Evolutionary conservation across 441 rosid genomes (phyloP).

Genomic region (Macaranga tanarius): DNA sequence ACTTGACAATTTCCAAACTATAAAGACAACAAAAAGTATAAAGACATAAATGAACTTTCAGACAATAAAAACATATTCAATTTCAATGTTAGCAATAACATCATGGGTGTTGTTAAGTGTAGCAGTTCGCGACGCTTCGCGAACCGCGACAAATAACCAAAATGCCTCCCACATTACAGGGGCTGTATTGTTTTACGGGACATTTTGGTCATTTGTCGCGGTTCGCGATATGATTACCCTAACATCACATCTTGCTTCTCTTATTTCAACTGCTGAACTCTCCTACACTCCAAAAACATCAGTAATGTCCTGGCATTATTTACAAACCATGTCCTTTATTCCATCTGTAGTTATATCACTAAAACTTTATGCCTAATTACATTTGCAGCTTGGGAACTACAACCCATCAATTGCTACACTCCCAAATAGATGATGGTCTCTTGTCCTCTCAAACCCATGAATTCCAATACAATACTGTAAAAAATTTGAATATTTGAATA

Average conservation of each 20-base stretch:
- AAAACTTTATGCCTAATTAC: slow-evolving; percentile 49
- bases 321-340: slow-evolving; percentile 45
- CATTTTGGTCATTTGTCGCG: too few relatives aligned
- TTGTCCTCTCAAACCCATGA: slow-evolving; percentile 18
- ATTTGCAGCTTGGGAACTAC: slow-evolving; percentile 44
- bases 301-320: slow-evolving; percentile 45
- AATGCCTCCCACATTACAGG: too few relatives aligned
- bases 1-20: too few relatives aligned
- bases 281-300: slow-evolving; percentile 35
- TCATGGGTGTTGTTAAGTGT: too few relatives aligned
- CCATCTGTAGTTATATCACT: slow-evolving; percentile 38
- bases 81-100: too few relatives aligned
- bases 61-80: too few relatives aligned
- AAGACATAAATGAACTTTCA: too few relatives aligned
- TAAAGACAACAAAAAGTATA: too few relatives aligned
- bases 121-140: too few relatives aligned
- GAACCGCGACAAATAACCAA: too few relatives aligned
- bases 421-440: slow-evolving; percentile 16
- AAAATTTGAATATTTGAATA: slow-evolving; percentile 31
- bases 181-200: too few relatives aligned
- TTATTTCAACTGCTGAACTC: slow-evolving; percentile 32
- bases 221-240: too few relatives aligned
- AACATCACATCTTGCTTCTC: slow-evolving; percentile 32
- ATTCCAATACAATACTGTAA: slow-evolving; percentile 21
- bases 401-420: slow-evolving; percentile 24